Percentiles rank a stretch among this genome's conserved stretches.
phyloP scores from a whole-genome alignment of 768 basidiomycete genomes.

The Lentinula raphanica region DNA sequence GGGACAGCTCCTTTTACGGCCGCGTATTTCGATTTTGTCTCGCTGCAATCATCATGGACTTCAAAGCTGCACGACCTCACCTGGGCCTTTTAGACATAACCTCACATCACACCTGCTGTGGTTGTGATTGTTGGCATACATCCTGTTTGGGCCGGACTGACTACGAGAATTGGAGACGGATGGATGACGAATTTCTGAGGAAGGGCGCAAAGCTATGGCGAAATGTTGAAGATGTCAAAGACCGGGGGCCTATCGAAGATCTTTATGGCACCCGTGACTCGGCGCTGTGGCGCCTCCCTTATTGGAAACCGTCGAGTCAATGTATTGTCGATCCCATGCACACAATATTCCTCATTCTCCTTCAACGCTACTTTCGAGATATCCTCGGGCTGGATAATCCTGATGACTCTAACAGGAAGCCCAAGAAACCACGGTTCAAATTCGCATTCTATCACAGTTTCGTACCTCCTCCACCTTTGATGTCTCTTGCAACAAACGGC shows the following conservation, averaged over 20 bases:
- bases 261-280: conserved; percentile 22
- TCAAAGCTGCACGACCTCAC: background rate
- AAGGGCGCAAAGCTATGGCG: conserved; percentile 16
- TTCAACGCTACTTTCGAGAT: background rate
- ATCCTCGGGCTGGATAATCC: background rate
- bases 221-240: conserved; percentile 11
- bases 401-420: background rate
- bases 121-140: background rate
- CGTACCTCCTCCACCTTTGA: background rate
- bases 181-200: conserved; percentile 10
- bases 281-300: conserved; percentile 25
- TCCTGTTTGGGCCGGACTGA: background rate
- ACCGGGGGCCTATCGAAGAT: conserved; percentile 12
- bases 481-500: background rate
- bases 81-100: background rate
- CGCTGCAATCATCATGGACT: conserved; percentile 2
- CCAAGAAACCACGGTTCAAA: background rate
- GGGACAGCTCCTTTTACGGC: background rate
- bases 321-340: conserved; percentile 34
- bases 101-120: background rate
- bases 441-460: background rate
- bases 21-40: conserved; percentile 4
- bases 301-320: conserved; percentile 29
- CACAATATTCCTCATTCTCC: conserved; percentile 3
- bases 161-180: conserved; percentile 12